Conservation (phyloP, 108 stramenopile genomes). For the Licmophora abbreviata region DNA sequence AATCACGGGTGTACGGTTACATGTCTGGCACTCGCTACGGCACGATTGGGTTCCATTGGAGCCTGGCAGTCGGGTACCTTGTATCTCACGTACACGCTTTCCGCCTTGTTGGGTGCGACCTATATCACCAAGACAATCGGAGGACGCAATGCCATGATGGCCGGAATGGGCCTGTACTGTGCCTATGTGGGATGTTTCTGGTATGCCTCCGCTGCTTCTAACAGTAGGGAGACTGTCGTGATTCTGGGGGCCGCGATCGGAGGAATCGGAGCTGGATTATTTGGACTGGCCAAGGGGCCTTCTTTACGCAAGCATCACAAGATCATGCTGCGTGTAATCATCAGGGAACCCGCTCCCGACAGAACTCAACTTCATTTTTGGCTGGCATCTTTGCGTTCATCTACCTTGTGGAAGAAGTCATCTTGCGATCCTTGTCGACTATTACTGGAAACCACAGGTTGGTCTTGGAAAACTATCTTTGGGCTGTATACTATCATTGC, state of each 20-base stretch:
- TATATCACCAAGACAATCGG: conserved; percentile 49
- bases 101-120: conserved; percentile 59
- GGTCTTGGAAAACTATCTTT: conserved; percentile 54
- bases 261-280: conserved; percentile 64
- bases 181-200: conserved; percentile 63
- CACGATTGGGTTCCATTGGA: conserved; percentile 46
- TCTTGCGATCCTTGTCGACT: conserved; percentile 54
- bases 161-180: conserved; percentile 63
- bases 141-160: conserved; percentile 35
- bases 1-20: conserved; percentile 53
- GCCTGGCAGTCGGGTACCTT: conserved; percentile 50
- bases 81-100: conserved; percentile 56
- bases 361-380: conserved; percentile 39
- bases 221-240: too few species aligned
- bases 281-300: conserved; percentile 83
- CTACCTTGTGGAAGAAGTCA: conserved; percentile 59
- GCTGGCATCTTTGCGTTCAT: conserved; percentile 71
- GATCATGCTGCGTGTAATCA: conserved; percentile 27
- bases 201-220: conserved; percentile 24
- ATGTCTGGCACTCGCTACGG: conserved; percentile 49
- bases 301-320: conserved; percentile 50
- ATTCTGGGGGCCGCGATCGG: conserved; percentile 57
- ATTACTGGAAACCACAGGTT: conserved; percentile 17
- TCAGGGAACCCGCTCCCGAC: not conserved
- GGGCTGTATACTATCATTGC: conserved; percentile 47